Base-by-base conservation (phyloP, 495 filamentous ascomycete species). In the Viridothelium virens region DNA sequence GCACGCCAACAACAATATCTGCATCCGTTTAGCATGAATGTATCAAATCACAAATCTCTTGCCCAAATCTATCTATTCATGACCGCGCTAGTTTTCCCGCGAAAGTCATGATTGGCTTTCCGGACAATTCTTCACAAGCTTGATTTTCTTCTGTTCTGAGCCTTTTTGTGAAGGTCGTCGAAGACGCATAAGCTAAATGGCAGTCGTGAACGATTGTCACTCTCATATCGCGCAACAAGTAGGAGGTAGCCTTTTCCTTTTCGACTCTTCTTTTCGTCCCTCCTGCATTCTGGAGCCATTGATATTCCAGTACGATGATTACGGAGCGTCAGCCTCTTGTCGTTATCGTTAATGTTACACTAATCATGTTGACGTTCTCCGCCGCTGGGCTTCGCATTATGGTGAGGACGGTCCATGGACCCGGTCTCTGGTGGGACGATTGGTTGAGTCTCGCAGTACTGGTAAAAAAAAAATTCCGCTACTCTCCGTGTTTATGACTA, bases 371-470 rank as follows among this genome's bases (percentile, higher is more conserved):
- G 7, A 34, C 53, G 11, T 31, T 59, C 5, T n/a, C 31, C 33
- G 53, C 53, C 36, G 7, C 36, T 0, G 18, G 10, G 0, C 6
- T 59, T 5, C 53, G 53, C 6, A 34, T 59, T 31, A 3, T 59
- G 25, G 53, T 36, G 53, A 33, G 53, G 36, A 59, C 31, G 3
- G 11, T 33, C 53, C 53, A 59, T 36, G 53, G 53, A 59, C 53
- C 31, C 7, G 53, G 53, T 36, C 31, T 59, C 5, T 59, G 53
- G 31, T 59, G 53, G 53, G 53, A 59, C 31, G 53, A 59, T 36
- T 59, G 53, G 53, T 33, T 31, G 31, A 59, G 53, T 14, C 53
- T 59, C 6, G 14, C 18, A 36, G 53, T 18, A 10, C 6, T 59
- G 53, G 31, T 59, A 59, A 53, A 5, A 5, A 5, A 16, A 14